Evolutionary conservation across 345 rosid genomes (phyloP).

Genomic region (Salix koriyanagi): DNA sequence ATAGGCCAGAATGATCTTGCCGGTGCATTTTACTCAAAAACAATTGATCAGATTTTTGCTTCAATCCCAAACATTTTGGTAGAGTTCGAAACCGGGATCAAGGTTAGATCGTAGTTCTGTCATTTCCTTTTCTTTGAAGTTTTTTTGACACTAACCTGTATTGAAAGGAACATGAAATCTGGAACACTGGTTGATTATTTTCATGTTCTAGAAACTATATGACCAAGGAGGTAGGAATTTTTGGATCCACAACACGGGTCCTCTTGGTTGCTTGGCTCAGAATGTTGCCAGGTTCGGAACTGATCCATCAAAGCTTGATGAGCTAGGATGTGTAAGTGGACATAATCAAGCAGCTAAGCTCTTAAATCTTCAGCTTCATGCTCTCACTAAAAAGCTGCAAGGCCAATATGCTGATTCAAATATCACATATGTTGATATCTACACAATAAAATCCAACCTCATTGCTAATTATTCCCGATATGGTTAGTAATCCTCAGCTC

Average conservation of each 20-base stretch:
- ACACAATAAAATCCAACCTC: slow-evolving; percentile 65
- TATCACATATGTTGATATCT: slow-evolving; percentile 73
- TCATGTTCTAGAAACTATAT: slow-evolving; percentile 47
- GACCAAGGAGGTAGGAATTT: slow-evolving; percentile 85
- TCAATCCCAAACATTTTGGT: slow-evolving; percentile 58
- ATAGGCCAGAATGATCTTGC: slow-evolving; percentile 97
- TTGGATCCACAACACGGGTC: slow-evolving; percentile 95
- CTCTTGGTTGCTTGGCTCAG: slow-evolving; percentile 90
- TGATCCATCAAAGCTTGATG: slow-evolving; percentile 80
- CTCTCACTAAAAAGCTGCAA: slow-evolving; percentile 56
- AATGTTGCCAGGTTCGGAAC: slow-evolving; percentile 82
- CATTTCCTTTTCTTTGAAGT: neutral
- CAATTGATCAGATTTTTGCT: slow-evolving; percentile 76
- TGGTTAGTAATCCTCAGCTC: slow-evolving; percentile 39
- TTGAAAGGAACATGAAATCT: neutral
- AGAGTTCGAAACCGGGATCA: slow-evolving; percentile 68
- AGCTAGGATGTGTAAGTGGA: slow-evolving; percentile 62
- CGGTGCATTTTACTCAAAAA: slow-evolving; percentile 88
- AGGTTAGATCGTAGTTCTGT: slow-evolving; percentile 35
- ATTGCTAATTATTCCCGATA: slow-evolving; percentile 67
- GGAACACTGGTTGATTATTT: neutral
- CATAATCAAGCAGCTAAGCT: slow-evolving; percentile 90
- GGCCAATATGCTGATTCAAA: slow-evolving; percentile 59
- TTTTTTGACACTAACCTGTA: neutral
- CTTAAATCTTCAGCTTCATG: slow-evolving; percentile 85